phyloP scores from a whole-genome alignment of 2,329 filamentous ascomycete genomes.

The Phoma sp. region DNA sequence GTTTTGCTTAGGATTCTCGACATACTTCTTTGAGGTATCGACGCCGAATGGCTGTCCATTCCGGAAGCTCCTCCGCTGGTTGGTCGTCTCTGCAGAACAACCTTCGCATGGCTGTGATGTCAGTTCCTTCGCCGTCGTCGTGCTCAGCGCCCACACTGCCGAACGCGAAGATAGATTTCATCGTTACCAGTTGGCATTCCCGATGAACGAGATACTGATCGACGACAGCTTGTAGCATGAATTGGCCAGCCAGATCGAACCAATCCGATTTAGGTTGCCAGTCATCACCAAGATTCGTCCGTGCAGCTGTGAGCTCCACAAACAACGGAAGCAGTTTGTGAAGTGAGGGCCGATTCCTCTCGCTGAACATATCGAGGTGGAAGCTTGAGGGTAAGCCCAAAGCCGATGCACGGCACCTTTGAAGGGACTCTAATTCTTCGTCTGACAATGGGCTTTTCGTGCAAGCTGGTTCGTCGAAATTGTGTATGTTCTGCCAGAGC shows the following conservation, averaged over 20 bases:
- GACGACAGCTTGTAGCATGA: conserved; percentile 58
- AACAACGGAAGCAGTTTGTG: conserved; percentile 57
- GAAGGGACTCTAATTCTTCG: conserved; percentile 37
- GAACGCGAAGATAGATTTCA: conserved; percentile 56
- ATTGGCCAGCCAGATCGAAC: conserved; percentile 55
- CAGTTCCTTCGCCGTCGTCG: conserved; percentile 30
- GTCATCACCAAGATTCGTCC: conserved; percentile 39
- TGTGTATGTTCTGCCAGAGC: conserved; percentile 1
- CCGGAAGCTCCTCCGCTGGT: conserved; percentile 34
- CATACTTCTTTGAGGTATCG: conserved; percentile 41
- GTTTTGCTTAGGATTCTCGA: not conserved
- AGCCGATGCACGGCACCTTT: conserved; percentile 31
- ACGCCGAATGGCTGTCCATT: conserved; percentile 48
- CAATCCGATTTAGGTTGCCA: conserved; percentile 49
- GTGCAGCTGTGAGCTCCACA: conserved; percentile 57
- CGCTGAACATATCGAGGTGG: conserved; percentile 31
- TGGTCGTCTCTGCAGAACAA: conserved; percentile 45
- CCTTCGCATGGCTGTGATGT: conserved; percentile 40
- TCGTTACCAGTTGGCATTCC: conserved; percentile 42
- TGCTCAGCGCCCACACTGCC: conserved; percentile 42
- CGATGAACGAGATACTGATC: conserved; percentile 56
- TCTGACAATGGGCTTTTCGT: conserved; percentile 32
- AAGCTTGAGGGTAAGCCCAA: conserved; percentile 33
- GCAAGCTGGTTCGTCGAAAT: conserved; percentile 30
- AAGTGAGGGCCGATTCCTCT: conserved; percentile 45